Percentiles rank a stretch among this genome's conserved stretches.
Conservation (phyloP, 768 basidiomycete genomes). For the Bullera alba region DNA sequence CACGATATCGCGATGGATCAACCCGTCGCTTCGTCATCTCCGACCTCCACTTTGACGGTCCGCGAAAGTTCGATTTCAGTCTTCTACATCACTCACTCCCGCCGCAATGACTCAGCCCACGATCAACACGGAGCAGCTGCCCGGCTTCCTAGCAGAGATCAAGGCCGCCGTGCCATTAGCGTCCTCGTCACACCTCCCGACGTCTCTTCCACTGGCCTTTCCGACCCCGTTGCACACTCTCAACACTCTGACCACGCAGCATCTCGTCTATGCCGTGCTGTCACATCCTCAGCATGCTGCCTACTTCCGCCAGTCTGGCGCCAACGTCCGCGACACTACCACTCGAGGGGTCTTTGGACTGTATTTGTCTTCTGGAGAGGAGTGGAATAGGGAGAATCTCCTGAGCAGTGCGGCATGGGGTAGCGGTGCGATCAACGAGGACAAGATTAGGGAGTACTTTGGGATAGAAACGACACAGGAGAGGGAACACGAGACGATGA, state of each 20-base stretch:
- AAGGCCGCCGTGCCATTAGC: background rate
- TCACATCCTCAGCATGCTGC: slow-evolving; percentile 4
- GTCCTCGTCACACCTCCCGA: slow-evolving; percentile 21
- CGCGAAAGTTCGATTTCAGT: too few species aligned
- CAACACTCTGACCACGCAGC: slow-evolving; percentile 19
- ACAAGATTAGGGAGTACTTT: slow-evolving; percentile 13
- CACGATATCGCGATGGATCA: too few species aligned
- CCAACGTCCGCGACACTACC: slow-evolving; percentile 7
- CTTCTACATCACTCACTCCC: too few species aligned
- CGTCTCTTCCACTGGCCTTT: slow-evolving; percentile 18
- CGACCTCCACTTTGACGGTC: too few species aligned
- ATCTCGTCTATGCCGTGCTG: slow-evolving; percentile 8
- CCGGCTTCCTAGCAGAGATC: background rate
- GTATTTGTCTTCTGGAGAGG: slow-evolving; percentile 14
- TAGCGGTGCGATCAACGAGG: slow-evolving; percentile 6
- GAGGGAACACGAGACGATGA: slow-evolving; percentile 17
- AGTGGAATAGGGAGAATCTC: slow-evolving; percentile 14
- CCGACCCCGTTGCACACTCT: slow-evolving; percentile 15
- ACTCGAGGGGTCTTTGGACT: slow-evolving; percentile 17
- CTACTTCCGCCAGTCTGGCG: slow-evolving; percentile 7
- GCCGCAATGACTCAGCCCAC: too few species aligned
- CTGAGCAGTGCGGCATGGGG: slow-evolving; percentile 8
- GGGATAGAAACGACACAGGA: slow-evolving; percentile 16
- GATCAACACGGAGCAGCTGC: too few species aligned
- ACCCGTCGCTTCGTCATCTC: too few species aligned